Conservation (phyloP, 257 asterid genomes). For the Nicotiana benthamiana region DNA sequence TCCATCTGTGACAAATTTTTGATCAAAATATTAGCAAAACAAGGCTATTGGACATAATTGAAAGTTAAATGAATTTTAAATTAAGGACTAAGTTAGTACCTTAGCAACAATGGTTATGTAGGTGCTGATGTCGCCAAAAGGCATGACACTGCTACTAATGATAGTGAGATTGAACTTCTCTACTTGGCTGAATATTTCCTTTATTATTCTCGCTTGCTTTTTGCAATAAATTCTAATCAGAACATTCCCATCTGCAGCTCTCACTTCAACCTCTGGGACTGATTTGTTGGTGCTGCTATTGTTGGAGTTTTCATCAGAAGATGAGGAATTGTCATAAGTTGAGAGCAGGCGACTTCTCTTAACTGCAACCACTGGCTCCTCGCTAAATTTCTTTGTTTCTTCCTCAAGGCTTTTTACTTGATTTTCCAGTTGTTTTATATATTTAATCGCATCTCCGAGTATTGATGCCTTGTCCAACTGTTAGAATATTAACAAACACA, state of each 20-base stretch:
- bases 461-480: constrained; percentile 13
- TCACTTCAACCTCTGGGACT: constrained; percentile 1
- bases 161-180: not conserved
- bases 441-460: constrained; percentile 5
- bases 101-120: constrained; percentile 1
- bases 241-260: not conserved
- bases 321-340: not conserved
- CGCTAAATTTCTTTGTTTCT: not conserved
- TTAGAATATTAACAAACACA: not conserved
- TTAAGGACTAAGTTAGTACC: not conserved
- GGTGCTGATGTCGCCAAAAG: not conserved
- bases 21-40: not conserved
- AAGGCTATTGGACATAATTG: not conserved
- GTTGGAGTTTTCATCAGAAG: not conserved
- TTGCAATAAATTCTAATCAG: constrained; percentile 5
- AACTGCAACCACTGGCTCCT: not conserved
- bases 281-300: not conserved
- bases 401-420: not conserved
- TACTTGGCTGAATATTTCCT: not conserved
- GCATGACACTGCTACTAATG: constrained; percentile 2
- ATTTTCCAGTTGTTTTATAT: not conserved
- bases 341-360: not conserved
- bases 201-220: not conserved
- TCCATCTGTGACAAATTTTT: not conserved
- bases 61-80: not conserved